These are phyloP conservation scores for Erigeron canadensis DNA, from an alignment of 129 eudicot genomes.

Conservation along the genomic window DNA sequence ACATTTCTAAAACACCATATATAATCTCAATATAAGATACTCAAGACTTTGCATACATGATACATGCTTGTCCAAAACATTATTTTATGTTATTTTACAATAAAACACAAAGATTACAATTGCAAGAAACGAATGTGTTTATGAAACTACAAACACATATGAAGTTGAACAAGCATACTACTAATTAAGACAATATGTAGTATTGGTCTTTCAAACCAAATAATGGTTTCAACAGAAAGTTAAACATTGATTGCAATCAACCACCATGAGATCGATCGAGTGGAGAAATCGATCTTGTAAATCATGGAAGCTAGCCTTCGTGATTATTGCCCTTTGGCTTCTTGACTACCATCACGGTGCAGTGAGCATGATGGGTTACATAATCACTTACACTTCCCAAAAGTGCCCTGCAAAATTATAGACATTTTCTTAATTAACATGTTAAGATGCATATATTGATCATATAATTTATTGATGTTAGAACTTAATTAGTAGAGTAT, in stretches of 20 bases:
- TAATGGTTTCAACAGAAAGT: background rate
- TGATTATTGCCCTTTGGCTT: constrained; percentile 42
- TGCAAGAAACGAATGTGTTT: background rate
- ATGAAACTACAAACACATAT: background rate
- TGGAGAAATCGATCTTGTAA: background rate
- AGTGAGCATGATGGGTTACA: constrained; percentile 65
- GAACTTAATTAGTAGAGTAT: no score
- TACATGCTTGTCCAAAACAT: no score
- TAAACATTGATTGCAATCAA: background rate
- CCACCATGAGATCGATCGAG: background rate
- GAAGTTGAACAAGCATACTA: background rate
- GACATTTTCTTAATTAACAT: background rate
- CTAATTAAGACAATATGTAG: background rate
- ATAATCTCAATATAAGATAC: no score
- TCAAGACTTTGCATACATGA: no score
- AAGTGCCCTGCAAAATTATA: constrained; percentile 46
- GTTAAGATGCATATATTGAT: background rate
- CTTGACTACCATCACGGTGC: constrained; percentile 72
- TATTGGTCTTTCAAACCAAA: background rate
- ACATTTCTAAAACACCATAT: no score
- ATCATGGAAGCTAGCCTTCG: no score
- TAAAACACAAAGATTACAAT: background rate
- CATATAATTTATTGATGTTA: no score
- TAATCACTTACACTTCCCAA: constrained; percentile 76
- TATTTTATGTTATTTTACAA: background rate